Evolutionary conservation across 2,329 filamentous ascomycete genomes (phyloP).

Genomic region (Geosmithia morbida): DNA sequence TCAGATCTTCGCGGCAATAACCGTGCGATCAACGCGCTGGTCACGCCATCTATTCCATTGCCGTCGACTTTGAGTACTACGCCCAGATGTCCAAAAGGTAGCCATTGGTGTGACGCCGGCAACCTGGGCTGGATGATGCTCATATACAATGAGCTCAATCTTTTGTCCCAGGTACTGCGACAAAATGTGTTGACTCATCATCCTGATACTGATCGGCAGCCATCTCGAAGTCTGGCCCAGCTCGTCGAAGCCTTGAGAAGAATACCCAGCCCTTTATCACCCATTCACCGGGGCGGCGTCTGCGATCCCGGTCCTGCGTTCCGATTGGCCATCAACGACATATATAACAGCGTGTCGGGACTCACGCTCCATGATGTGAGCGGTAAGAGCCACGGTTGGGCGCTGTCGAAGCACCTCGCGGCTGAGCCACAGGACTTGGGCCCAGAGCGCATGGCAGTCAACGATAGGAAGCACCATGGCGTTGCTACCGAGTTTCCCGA

Average conservation of each 20-base stretch:
- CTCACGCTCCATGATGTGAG: conserved; percentile 33
- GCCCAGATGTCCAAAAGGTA: conserved; percentile 33
- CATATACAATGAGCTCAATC: conserved; percentile 29
- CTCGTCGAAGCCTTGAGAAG: conserved; percentile 26
- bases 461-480: conserved; percentile 13
- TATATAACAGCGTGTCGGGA: conserved; percentile 34
- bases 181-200: conserved; percentile 3
- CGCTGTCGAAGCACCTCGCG: conserved; percentile 23
- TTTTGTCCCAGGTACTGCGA: conserved; percentile 21
- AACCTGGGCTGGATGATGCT: conserved; percentile 41
- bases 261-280: conserved; percentile 27
- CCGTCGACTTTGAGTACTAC: conserved; percentile 18
- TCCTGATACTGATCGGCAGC: conserved; percentile 7
- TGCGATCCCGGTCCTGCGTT: conserved; percentile 36
- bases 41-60: neutral
- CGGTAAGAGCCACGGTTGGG: conserved; percentile 33
- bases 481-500: conserved; percentile 19
- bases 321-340: conserved; percentile 29
- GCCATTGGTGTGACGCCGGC: conserved; percentile 33
- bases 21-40: conserved; percentile 4
- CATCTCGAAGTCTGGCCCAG: conserved; percentile 25
- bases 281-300: conserved; percentile 23
- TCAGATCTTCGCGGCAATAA: conserved; percentile 8
- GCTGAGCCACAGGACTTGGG: conserved; percentile 18
- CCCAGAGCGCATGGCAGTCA: conserved; percentile 16